Evolutionary conservation across 2,329 filamentous ascomycete species (phyloP), one percentile per base, ranked within the genome.

Genomic region (Neonectria coccinea): DNA sequence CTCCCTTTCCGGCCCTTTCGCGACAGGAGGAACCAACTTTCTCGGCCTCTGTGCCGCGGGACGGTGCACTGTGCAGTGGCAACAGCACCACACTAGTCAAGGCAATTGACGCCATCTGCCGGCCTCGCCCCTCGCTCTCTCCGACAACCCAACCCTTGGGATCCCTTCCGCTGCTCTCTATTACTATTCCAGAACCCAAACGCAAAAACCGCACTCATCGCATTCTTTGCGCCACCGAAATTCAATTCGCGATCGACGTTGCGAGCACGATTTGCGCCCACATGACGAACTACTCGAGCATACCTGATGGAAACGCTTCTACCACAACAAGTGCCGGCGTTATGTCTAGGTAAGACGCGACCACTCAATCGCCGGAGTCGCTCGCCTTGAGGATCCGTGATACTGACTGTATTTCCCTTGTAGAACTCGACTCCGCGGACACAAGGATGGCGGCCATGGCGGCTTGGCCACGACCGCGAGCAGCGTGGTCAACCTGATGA

Each of bases 401-500:
- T 56, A 53, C 71, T 73, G 58, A 73, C 65, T 14, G 7, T 27
- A 33, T 53, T 47, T 22, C 31, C 42, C 41, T 25, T 51, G n/a
- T 65, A 87, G 86, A 79, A 79, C 80, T 75, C 87, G 89, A 77
- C 82, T 85, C 71, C 83, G 89, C 75, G 87, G 86, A 68, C 89
- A 91, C 73, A 94, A 94, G 81, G 89, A 92, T 79, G 87, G 85
- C 61, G 91, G 91, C 65, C 74, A 78, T 64, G 77, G 77, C 25
- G 94, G 96, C 59, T 88, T 94, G 76, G 96, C 96, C 72, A 92
- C 92, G 72, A 97, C 92, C 89, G 79, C 91, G 58, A 97, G 94
- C 82, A 97, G 94, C 77, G 91, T 96, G 70, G 91, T 98, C 81
- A 99, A 99, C 79, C 85, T 99, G 69, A 86, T 98, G 69, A 99